Percentiles rank a stretch among this genome's conserved stretches.
Conservation (phyloP, 2,329 filamentous ascomycete genomes). For the Botrytis byssoidea region DNA sequence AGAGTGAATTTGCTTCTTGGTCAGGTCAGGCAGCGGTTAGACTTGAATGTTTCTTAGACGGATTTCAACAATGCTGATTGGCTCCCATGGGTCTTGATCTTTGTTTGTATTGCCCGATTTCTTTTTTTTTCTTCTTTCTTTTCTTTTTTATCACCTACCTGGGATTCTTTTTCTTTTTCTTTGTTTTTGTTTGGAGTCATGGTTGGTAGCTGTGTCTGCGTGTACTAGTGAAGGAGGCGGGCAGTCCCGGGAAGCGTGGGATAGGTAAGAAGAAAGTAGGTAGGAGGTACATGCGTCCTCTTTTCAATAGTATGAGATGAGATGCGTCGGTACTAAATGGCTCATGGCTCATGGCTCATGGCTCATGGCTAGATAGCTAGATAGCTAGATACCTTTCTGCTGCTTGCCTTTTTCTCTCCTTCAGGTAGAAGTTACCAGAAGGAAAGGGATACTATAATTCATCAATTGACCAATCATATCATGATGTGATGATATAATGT, state of each 20-base stretch:
- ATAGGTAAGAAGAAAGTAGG: neutral
- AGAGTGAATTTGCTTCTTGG: neutral
- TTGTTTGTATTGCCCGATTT: neutral
- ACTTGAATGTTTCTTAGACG: slow-evolving; percentile 4
- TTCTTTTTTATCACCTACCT: neutral
- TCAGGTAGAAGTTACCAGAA: slow-evolving; percentile 3
- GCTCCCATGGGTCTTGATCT: neutral
- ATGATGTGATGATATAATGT: neutral
- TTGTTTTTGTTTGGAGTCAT: neutral
- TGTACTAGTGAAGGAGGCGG: neutral
- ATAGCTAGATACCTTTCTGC: neutral
- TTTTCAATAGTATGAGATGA: neutral
- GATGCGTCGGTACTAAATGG: neutral
- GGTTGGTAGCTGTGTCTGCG: neutral
- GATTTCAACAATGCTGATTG: slow-evolving; percentile 8
- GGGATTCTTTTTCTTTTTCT: neutral
- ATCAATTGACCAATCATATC: slow-evolving; percentile 14
- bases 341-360: no score
- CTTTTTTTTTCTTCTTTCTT: neutral
- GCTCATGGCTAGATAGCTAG: neutral
- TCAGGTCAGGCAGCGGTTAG: slow-evolving; percentile 13
- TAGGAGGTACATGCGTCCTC: neutral
- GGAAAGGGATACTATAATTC: neutral
- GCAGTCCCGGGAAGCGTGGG: neutral
- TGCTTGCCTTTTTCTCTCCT: neutral